Conservation (phyloP, 768 basidiomycete species). For the Mycena amicta region DNA sequence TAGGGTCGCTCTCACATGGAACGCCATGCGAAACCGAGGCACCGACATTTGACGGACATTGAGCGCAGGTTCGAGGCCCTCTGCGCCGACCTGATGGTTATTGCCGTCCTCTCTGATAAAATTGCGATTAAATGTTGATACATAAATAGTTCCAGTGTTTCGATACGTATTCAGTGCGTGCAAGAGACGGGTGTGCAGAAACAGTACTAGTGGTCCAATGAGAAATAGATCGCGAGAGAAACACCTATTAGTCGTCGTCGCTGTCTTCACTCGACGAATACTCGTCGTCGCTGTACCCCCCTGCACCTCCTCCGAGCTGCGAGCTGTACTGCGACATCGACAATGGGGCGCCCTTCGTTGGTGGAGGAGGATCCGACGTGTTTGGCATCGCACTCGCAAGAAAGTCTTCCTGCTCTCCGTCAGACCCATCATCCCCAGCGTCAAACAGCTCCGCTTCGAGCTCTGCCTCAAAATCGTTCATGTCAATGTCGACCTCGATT, state of each 20-base stretch:
- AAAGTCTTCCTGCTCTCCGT: slow-evolving; percentile 52
- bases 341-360: slow-evolving; percentile 42
- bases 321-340: slow-evolving; percentile 53
- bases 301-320: neutral
- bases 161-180: neutral
- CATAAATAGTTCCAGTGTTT: neutral
- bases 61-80: too few species aligned
- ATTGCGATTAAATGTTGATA: neutral
- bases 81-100: too few species aligned
- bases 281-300: slow-evolving; percentile 41
- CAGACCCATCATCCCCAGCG: slow-evolving; percentile 26
- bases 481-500: slow-evolving; percentile 35
- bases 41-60: neutral
- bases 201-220: neutral
- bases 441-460: slow-evolving; percentile 41
- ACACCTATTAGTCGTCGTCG: slow-evolving; percentile 46
- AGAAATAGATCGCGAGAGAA: neutral
- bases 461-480: slow-evolving; percentile 41
- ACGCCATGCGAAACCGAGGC: too few species aligned
- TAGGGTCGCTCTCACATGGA: neutral
- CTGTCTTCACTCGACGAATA: slow-evolving; percentile 58
- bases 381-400: slow-evolving; percentile 43
- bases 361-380: slow-evolving; percentile 31
- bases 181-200: neutral
- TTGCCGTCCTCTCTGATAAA: too few species aligned